Percentiles rank a stretch among this genome's conserved stretches.
phyloP scores from a whole-genome alignment of 306 rosid genomes.

The Arachis stenosperma region DNA sequence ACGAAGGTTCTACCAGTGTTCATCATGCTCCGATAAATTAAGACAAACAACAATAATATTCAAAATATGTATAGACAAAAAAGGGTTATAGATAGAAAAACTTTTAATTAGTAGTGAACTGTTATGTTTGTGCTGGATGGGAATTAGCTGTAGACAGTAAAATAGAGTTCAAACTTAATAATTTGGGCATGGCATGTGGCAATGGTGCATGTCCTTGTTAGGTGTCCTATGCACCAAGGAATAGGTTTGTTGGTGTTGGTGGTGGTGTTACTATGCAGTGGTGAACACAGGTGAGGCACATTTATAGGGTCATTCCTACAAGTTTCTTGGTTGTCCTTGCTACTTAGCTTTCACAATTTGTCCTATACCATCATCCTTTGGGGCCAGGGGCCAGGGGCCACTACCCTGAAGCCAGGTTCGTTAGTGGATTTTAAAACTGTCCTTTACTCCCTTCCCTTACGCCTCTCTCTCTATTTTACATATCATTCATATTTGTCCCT shows the following conservation, averaged over 20 bases:
- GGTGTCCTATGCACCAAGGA: slow-evolving; percentile 39
- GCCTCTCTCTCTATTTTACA: not conserved
- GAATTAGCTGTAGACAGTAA: too few species aligned
- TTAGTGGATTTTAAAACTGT: slow-evolving; percentile 34
- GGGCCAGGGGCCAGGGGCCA: slow-evolving; percentile 1
- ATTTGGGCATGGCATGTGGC: slow-evolving; percentile 11
- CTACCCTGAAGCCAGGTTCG: slow-evolving; percentile 37
- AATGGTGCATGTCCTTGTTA: slow-evolving; percentile 39
- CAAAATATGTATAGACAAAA: too few species aligned
- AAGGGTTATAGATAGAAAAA: too few species aligned
- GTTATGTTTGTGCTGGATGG: too few species aligned
- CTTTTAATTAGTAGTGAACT: too few species aligned
- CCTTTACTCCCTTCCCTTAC: not conserved
- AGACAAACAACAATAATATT: too few species aligned
- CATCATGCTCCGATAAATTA: not conserved
- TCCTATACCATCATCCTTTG: slow-evolving; percentile 19
- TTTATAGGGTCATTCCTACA: not conserved
- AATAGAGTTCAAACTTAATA: too few species aligned
- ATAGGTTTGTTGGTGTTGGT: slow-evolving; percentile 24
- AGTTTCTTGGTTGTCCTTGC: too few species aligned
- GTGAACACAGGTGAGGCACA: too few species aligned
- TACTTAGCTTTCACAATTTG: slow-evolving; percentile 9
- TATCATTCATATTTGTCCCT: slow-evolving; percentile 35
- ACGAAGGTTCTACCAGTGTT: slow-evolving; percentile 33
- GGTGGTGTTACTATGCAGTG: not conserved